A percentile compares a stretch with the other conserved stretches of the same genome.
Conservation (phyloP, 331 rosid species). For the Quercus lobata region DNA sequence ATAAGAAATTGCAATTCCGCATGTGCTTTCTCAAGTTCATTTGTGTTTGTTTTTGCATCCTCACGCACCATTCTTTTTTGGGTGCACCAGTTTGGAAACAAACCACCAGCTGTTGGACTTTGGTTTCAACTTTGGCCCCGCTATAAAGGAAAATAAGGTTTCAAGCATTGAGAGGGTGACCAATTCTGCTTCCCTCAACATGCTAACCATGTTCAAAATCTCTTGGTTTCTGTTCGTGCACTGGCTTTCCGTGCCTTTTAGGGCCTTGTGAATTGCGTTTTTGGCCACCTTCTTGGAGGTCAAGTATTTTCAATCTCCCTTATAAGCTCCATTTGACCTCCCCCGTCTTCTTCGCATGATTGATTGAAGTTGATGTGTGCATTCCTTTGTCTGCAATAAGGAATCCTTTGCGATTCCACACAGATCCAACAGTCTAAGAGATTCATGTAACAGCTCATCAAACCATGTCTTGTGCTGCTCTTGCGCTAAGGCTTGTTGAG, state of each 20-base stretch:
- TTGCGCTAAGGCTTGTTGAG: constrained; percentile 41
- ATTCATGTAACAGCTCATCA: constrained; percentile 33
- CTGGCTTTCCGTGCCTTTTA: constrained; percentile 14
- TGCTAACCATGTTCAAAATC: constrained; percentile 2
- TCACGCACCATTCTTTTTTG: constrained; percentile 24
- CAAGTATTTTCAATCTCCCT: constrained; percentile 52
- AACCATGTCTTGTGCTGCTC: constrained; percentile 25
- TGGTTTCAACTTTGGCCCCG: constrained; percentile 25
- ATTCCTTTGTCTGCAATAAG: constrained; percentile 33
- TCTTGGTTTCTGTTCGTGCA: constrained; percentile 14
- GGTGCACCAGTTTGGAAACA: constrained; percentile 38
- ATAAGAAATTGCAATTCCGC: constrained; percentile 19
- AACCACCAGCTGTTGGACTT: constrained; percentile 30
- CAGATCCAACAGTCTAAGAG: constrained; percentile 33
- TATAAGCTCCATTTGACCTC: constrained; percentile 34
- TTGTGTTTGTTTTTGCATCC: constrained; percentile 14
- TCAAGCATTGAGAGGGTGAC: constrained; percentile 26
- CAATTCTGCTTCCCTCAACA: constrained; percentile 34
- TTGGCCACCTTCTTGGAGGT: constrained; percentile 62
- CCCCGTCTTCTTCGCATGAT: constrained; percentile 50
- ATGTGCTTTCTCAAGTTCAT: constrained; percentile 42
- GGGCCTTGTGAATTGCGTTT: constrained; percentile 35
- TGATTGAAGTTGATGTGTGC: constrained; percentile 33
- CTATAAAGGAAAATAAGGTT: constrained; percentile 27
- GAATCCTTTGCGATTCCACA: constrained; percentile 30